These are phyloP conservation scores for Sophora flavescens DNA, from an alignment of 306 rosid genomes.

Conservation along the genomic window DNA sequence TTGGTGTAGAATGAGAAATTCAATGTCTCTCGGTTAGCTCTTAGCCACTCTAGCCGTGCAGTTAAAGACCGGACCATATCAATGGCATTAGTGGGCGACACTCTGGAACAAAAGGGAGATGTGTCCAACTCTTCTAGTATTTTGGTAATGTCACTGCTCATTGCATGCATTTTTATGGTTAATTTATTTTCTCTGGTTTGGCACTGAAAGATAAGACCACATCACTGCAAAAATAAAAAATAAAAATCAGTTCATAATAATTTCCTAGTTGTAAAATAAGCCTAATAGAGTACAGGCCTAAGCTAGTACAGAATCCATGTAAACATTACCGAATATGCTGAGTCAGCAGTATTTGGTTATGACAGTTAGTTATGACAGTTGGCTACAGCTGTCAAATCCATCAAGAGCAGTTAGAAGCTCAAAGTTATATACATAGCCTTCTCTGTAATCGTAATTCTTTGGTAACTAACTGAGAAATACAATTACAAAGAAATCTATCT, in stretches of 20 bases:
- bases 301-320: too few relatives aligned
- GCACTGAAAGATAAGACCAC: background rate
- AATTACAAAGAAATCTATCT: too few relatives aligned
- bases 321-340: too few relatives aligned
- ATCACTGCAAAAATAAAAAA: background rate
- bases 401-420: too few relatives aligned
- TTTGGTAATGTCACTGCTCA: slow-evolving; percentile 59
- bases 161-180: slow-evolving; percentile 14
- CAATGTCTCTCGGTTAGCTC: slow-evolving; percentile 50
- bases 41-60: slow-evolving; percentile 37
- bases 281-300: too few relatives aligned
- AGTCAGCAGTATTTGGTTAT: too few relatives aligned
- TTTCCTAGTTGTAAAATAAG: slow-evolving; percentile 16
- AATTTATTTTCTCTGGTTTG: slow-evolving; percentile 29
- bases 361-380: too few relatives aligned
- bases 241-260: background rate
- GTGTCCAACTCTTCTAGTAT: slow-evolving; percentile 58
- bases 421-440: too few relatives aligned
- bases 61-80: slow-evolving; percentile 50
- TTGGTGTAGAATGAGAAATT: slow-evolving; percentile 58
- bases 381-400: too few relatives aligned
- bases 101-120: slow-evolving; percentile 49
- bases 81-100: slow-evolving; percentile 71
- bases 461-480: too few relatives aligned
- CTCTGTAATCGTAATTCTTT: too few relatives aligned